phyloP scores from a whole-genome alignment of 306 rosid species.

The Vigna mungo region DNA sequence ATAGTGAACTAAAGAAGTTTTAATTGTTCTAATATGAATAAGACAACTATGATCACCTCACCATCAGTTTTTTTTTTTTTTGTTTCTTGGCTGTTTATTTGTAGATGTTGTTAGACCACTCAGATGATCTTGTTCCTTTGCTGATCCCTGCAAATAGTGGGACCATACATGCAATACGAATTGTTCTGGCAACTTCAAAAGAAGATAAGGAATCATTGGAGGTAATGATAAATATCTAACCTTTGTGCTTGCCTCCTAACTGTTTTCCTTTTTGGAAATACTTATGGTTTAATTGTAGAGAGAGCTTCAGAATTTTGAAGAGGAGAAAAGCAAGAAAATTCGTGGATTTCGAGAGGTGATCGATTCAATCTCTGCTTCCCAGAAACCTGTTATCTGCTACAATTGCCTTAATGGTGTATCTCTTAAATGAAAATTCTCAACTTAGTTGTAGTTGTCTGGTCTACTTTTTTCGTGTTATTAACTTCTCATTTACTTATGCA shows the following conservation, averaged over 20 bases:
- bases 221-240: constrained; percentile 52
- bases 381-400: constrained; percentile 94
- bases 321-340: constrained; percentile 70
- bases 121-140: constrained; percentile 75
- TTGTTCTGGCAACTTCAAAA: constrained; percentile 68
- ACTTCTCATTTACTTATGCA: constrained; percentile 51
- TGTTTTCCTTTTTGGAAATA: constrained; percentile 7
- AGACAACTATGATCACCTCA: constrained; percentile 18
- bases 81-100: constrained; percentile 46
- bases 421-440: constrained; percentile 51
- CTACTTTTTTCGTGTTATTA: constrained; percentile 43
- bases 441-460: constrained; percentile 39
- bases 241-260: constrained; percentile 24
- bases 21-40: constrained; percentile 36
- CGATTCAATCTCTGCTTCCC: constrained; percentile 96
- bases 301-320: constrained; percentile 66
- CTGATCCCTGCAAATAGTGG: constrained; percentile 65
- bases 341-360: constrained; percentile 96
- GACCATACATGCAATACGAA: constrained; percentile 61
- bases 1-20: constrained; percentile 31
- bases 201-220: constrained; percentile 77
- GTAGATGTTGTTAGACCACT: constrained; percentile 70
- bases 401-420: constrained; percentile 82
- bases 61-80: not conserved
- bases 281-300: constrained; percentile 52